Evolutionary conservation across 2,329 filamentous ascomycete genomes (phyloP).

Genomic region (Ceratocystis smalleyi): DNA sequence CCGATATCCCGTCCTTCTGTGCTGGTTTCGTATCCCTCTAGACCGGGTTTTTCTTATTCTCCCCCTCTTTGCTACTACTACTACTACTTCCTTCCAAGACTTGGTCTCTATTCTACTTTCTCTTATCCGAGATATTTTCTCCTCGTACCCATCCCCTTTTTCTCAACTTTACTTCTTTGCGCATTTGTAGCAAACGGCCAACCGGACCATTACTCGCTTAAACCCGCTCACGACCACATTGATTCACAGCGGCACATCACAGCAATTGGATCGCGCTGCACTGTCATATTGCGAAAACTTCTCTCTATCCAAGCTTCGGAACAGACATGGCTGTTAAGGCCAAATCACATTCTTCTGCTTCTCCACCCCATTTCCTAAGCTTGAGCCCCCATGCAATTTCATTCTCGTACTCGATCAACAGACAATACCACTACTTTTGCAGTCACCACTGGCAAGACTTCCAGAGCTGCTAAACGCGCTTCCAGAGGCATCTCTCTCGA

Average conservation of each 20-base stretch:
- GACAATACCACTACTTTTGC: conserved; percentile 10
- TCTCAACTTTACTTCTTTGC: neutral
- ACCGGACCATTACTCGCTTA: neutral
- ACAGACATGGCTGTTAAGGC: conserved; percentile 11
- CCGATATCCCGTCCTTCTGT: neutral
- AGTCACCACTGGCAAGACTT: conserved; percentile 3
- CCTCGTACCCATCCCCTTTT: neutral
- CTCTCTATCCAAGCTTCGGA: conserved; percentile 2
- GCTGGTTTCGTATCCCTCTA: neutral
- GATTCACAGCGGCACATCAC: neutral
- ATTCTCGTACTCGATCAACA: conserved; percentile 12
- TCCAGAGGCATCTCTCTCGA: conserved; percentile 8
- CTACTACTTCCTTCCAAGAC: neutral
- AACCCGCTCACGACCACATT: neutral
- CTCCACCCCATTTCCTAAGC: neutral
- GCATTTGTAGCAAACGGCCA: neutral
- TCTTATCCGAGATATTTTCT: neutral
- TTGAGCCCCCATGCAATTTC: conserved; percentile 10
- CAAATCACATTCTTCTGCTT: conserved; percentile 2
- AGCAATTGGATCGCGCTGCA: neutral
- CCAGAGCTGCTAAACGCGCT: conserved; percentile 9
- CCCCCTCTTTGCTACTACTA: neutral
- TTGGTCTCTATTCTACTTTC: neutral
- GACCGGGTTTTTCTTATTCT: neutral
- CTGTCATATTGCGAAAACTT: conserved; percentile 1